A percentile compares a stretch with the other conserved stretches of the same genome.
phyloP scores from a whole-genome alignment of 768 basidiomycete species.

The Auriscalpium orientale region DNA sequence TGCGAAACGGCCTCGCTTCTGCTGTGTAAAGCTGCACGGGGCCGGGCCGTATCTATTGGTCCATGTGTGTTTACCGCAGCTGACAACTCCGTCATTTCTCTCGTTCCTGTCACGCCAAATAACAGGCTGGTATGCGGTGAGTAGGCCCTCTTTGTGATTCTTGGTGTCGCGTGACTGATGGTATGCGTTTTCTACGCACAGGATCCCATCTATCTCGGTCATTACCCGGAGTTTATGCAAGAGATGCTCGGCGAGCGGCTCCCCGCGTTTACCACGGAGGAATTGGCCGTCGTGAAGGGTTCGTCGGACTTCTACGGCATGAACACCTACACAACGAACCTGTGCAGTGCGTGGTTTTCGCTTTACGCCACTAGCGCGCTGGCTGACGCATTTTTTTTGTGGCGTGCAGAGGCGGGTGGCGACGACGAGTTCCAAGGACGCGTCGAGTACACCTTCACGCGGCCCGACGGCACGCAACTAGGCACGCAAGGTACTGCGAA shows the following conservation, averaged over 20 bases:
- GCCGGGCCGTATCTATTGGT: too few relatives aligned
- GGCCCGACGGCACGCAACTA: slow-evolving; percentile 59
- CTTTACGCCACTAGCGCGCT: neutral
- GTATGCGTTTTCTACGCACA: slow-evolving; percentile 13
- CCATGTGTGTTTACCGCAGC: too few relatives aligned
- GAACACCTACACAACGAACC: slow-evolving; percentile 70
- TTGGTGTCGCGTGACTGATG: neutral
- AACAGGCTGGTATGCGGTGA: slow-evolving; percentile 51
- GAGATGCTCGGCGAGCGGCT: slow-evolving; percentile 53
- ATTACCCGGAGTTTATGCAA: slow-evolving; percentile 60
- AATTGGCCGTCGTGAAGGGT: slow-evolving; percentile 50
- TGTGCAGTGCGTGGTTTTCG: slow-evolving; percentile 26
- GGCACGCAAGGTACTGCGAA: slow-evolving; percentile 50
- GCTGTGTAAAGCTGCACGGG: too few relatives aligned
- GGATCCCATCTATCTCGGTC: slow-evolving; percentile 69
- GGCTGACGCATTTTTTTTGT: neutral
- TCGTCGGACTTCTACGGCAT: slow-evolving; percentile 72
- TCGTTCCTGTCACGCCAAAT: too few relatives aligned
- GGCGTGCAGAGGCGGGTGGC: slow-evolving; percentile 47
- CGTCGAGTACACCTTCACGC: slow-evolving; percentile 59
- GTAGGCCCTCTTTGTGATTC: neutral
- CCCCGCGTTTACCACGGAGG: slow-evolving; percentile 51
- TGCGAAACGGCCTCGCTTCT: too few relatives aligned
- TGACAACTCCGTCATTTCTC: too few relatives aligned
- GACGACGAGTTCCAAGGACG: slow-evolving; percentile 64